These are phyloP conservation scores for Aspergillus sparsus DNA, from an alignment of 495 filamentous ascomycete genomes.

Conservation along the genomic window DNA sequence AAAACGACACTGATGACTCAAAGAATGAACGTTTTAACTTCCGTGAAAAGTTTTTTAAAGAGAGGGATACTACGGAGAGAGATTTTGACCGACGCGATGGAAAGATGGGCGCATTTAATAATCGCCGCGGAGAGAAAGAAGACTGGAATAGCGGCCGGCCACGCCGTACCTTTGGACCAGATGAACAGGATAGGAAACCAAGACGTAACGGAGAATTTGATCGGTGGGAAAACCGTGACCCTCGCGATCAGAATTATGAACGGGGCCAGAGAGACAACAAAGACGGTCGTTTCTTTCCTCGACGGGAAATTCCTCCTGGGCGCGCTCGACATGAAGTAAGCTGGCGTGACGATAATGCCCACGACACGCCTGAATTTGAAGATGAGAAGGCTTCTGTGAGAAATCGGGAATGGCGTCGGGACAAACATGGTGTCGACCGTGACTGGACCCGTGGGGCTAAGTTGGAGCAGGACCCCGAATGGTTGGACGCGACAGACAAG, in stretches of 20 bases:
- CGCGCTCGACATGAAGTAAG: conserved; percentile 55
- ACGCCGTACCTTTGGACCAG: conserved; percentile 53
- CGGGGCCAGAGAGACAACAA: conserved; percentile 45
- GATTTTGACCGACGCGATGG: conserved; percentile 46
- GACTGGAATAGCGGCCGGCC: conserved; percentile 60
- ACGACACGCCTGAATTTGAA: conserved; percentile 58
- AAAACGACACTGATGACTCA: conserved; percentile 49
- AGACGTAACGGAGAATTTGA: conserved; percentile 68
- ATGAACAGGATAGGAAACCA: conserved; percentile 55
- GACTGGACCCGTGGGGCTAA: conserved; percentile 57
- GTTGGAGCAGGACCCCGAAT: conserved; percentile 79
- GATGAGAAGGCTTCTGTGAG: conserved; percentile 54
- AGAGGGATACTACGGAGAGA: conserved; percentile 47
- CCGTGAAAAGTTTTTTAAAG: conserved; percentile 54
- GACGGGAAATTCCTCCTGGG: conserved; percentile 48
- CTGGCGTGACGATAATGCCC: conserved; percentile 56
- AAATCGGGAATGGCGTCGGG: conserved; percentile 66
- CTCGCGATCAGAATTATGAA: conserved; percentile 51
- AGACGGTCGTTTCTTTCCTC: conserved; percentile 48
- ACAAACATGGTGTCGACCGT: conserved; percentile 60
- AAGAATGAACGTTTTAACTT: conserved; percentile 65
- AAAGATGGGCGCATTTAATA: conserved; percentile 39
- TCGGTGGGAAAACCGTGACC: conserved; percentile 51
- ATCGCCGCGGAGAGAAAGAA: conserved; percentile 54
- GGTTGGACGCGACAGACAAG: conserved; percentile 77